Base-by-base conservation (phyloP, 495 filamentous ascomycete genomes). In the Penicillium steckii region DNA sequence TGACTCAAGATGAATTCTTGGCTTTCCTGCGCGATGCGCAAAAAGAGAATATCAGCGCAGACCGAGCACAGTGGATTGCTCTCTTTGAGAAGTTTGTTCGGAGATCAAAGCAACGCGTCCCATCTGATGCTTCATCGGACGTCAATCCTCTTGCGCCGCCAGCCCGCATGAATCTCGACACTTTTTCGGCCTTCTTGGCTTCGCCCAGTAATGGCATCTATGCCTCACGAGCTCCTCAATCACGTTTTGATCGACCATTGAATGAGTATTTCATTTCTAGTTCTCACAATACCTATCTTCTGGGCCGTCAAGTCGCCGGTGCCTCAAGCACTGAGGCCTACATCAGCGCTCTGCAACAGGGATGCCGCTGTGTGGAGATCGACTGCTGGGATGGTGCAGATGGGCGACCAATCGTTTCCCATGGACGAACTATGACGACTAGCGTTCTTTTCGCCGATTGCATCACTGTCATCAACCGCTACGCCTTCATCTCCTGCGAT, bases 251-350 rank as follows among this genome's bases (percentile, higher is more conserved):
- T 57, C 84, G 88, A 24, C 94, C 94, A 0, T 70, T 98, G 63
- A 96, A 96, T 65, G 94, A 98, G 61, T 98, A 98, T 64, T 97
- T 91, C 80, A 94, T 97, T 54, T 97, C 93, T 3, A 96, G 91
- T 75, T 97, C 93, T 15, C 94, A 98, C 76, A 98, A 98, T 68
- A 97, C 94, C 8, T 98, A 98, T 62, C 84, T 98, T 9, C 72
- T 94, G 21, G 94, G 94, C 15, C 85, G 91, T 19, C 94, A 98
- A 67, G 85, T 97, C 8, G 86, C 83, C 24, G 91, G 91, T 21
- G 82, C 87, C 30, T 96, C 94, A 17, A 97, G 91, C 57, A 86
- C 91, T 9, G 94, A 98, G 66, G 90, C 89, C 22, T 98, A 98
- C 69, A 93, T 97, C 61, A 83, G 81, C 46, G 90, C 91, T n/a